phyloP scores from a whole-genome alignment of 108 stramenopile species.

The Mediolabrus comicus region DNA sequence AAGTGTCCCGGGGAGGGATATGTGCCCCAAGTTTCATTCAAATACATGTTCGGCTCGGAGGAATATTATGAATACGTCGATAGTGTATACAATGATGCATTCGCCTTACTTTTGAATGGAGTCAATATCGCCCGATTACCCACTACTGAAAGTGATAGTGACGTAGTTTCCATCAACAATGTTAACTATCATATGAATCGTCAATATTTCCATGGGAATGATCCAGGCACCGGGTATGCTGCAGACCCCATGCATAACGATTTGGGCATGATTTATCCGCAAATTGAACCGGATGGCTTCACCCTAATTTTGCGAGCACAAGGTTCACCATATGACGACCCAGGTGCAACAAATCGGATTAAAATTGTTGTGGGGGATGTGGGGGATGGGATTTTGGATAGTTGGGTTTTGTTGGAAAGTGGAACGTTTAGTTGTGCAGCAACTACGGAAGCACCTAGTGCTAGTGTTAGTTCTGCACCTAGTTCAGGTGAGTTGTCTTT shows the following conservation, averaged over 20 bases:
- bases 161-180: constrained; percentile 30
- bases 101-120: constrained; percentile 38
- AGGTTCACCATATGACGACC: neutral
- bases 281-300: constrained; percentile 27
- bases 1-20: constrained; percentile 9
- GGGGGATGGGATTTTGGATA: constrained; percentile 15
- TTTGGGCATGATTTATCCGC: neutral
- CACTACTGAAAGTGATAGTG: neutral
- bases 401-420: constrained; percentile 27
- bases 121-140: constrained; percentile 36
- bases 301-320: constrained; percentile 18
- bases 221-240: no score
- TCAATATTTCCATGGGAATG: constrained; percentile 21
- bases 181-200: constrained; percentile 24
- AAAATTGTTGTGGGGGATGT: constrained; percentile 32
- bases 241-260: no score
- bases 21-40: constrained; percentile 18
- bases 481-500: no score
- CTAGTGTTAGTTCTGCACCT: no score
- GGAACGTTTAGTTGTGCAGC: constrained; percentile 19
- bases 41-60: constrained; percentile 43
- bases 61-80: constrained; percentile 25
- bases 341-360: constrained; percentile 13
- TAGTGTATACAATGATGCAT: constrained; percentile 29
- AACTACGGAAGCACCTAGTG: neutral